These are phyloP conservation scores for Cladosporium halotolerans DNA, from an alignment of 2,329 filamentous ascomycete species.

Conservation along the genomic window DNA sequence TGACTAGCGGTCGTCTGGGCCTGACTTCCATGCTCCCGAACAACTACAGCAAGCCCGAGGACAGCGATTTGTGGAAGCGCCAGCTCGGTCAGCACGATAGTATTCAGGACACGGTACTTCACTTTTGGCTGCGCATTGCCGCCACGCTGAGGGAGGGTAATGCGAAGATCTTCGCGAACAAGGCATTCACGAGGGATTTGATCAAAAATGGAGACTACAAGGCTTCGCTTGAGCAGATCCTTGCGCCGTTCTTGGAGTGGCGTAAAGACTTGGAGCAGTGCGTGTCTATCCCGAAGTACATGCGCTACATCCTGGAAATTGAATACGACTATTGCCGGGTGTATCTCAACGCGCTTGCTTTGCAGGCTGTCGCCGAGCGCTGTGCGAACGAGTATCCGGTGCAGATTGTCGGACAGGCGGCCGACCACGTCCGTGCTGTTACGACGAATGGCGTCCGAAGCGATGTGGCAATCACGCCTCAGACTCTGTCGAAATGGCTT, in stretches of 20 bases:
- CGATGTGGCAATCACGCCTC: constrained; percentile 41
- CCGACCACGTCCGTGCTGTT: constrained; percentile 18
- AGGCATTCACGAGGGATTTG: constrained; percentile 79
- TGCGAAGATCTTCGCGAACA: constrained; percentile 77
- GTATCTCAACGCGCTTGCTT: constrained; percentile 86
- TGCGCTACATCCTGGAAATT: constrained; percentile 75
- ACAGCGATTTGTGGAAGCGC: constrained; percentile 27
- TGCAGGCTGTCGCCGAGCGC: constrained; percentile 91
- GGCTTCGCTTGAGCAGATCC: constrained; percentile 71
- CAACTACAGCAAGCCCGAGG: constrained; percentile 32
- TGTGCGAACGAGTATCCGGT: constrained; percentile 67
- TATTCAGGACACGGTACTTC: constrained; percentile 53
- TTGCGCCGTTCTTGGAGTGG: constrained; percentile 73
- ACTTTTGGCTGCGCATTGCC: constrained; percentile 92
- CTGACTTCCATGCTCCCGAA: constrained; percentile 87
- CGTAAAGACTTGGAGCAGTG: constrained; percentile 72
- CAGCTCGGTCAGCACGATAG: constrained; percentile 25
- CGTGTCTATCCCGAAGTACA: constrained; percentile 46
- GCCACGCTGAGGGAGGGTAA: constrained; percentile 89
- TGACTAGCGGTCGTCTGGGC: constrained; percentile 85
- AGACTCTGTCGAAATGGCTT: constrained; percentile 44
- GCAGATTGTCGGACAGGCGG: constrained; percentile 21
- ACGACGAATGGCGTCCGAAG: constrained; percentile 31
- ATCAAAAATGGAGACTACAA: constrained; percentile 83
- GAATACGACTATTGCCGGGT: constrained; percentile 94